Conservation (phyloP, 331 rosid species). For the Spiraea crenata region DNA sequence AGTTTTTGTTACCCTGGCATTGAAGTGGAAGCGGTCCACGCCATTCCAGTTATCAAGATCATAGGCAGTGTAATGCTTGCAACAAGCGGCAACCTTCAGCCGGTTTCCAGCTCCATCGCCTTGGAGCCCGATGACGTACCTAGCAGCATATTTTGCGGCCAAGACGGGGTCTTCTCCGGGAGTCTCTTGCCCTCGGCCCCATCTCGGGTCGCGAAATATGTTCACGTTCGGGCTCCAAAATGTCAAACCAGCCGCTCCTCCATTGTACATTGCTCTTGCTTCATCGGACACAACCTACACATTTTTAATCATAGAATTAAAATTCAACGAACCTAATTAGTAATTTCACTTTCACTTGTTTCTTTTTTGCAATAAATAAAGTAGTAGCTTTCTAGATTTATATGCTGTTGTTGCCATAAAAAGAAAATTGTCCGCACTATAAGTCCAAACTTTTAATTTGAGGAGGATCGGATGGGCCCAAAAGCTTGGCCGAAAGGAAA, state of each 20-base stretch:
- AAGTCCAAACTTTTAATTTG: background rate
- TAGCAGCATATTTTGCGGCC: constrained; percentile 69
- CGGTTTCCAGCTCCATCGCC: constrained; percentile 57
- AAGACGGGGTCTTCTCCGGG: constrained; percentile 89
- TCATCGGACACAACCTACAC: constrained; percentile 84
- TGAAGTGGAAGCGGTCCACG: constrained; percentile 73
- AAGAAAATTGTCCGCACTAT: background rate
- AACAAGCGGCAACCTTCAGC: constrained; percentile 94
- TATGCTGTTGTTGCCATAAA: background rate
- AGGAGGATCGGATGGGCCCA: background rate
- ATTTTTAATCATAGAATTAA: background rate
- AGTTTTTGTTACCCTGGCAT: constrained; percentile 57
- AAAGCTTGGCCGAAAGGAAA: background rate
- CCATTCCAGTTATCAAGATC: constrained; percentile 97
- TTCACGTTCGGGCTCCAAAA: constrained; percentile 97
- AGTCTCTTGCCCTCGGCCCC: constrained; percentile 98
- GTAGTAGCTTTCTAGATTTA: no score
- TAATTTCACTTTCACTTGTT: background rate
- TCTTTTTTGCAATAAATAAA: no score
- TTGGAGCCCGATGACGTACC: constrained; percentile 78
- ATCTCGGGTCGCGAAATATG: constrained; percentile 87
- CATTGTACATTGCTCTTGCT: constrained; percentile 97
- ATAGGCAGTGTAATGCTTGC: constrained; percentile 93
- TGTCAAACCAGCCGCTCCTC: constrained; percentile 79
- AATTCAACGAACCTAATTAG: background rate